These are phyloP conservation scores for Fusarium fracticaudum DNA, from an alignment of 2,329 filamentous ascomycete species.

Conservation along the genomic window DNA sequence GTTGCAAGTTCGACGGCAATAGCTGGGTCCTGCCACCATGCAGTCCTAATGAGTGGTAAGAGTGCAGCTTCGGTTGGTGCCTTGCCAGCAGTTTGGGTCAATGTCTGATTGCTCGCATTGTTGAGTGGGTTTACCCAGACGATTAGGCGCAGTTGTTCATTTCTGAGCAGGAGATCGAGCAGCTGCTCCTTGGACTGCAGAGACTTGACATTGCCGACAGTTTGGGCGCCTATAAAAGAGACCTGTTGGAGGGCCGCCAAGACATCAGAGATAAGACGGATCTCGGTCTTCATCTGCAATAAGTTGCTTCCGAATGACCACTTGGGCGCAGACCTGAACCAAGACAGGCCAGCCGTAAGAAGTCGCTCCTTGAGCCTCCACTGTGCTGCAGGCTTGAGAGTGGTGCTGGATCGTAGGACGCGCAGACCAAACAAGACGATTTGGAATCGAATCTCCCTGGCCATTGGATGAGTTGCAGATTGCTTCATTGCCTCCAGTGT, in stretches of 20 bases:
- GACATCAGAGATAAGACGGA: conserved; percentile 82
- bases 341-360: conserved; percentile 83
- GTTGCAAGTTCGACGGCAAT: conserved; percentile 86
- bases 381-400: conserved; percentile 69
- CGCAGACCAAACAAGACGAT: conserved; percentile 84
- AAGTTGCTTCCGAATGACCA: conserved; percentile 98
- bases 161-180: conserved; percentile 81
- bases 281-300: conserved; percentile 92
- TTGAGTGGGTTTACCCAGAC: conserved; percentile 91
- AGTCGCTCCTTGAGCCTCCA: conserved; percentile 91
- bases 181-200: conserved; percentile 84
- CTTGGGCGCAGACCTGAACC: conserved; percentile 84
- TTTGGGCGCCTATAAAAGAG: conserved; percentile 64
- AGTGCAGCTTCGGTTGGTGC: conserved; percentile 57
- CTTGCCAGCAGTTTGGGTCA: conserved; percentile 54
- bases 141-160: conserved; percentile 81
- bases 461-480: conserved; percentile 82
- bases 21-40: conserved; percentile 86
- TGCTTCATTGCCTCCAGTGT: conserved; percentile 80
- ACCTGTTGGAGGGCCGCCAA: conserved; percentile 72
- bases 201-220: conserved; percentile 67
- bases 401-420: conserved; percentile 77
- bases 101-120: conserved; percentile 56
- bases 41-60: conserved; percentile 75
- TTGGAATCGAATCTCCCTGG: conserved; percentile 91